phyloP scores from a whole-genome alignment of 768 basidiomycete species.

The Amanita exitialis region DNA sequence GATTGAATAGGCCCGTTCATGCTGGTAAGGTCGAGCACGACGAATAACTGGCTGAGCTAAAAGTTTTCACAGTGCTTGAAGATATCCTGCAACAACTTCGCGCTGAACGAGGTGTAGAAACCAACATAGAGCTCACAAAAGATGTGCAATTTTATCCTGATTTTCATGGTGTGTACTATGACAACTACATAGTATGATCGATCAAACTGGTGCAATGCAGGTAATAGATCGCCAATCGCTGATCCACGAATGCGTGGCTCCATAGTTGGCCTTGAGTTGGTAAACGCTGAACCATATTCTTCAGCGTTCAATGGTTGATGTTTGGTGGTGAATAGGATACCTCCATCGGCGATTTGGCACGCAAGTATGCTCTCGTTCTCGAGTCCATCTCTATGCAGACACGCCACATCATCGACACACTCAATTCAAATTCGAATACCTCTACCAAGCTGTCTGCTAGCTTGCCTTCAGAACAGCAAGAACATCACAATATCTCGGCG shows the following conservation, averaged over 20 bases:
- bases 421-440: conserved; percentile 42
- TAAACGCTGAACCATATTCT: conserved; percentile 17
- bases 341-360: conserved; percentile 71
- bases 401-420: conserved; percentile 83
- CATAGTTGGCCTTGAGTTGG: conserved; percentile 78
- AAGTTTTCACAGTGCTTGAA: conserved; percentile 45
- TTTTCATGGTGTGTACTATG: conserved; percentile 56
- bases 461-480: neutral
- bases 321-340: conserved; percentile 37
- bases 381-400: conserved; percentile 94
- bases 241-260: conserved; percentile 94
- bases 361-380: conserved; percentile 83
- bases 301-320: neutral
- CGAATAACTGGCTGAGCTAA: neutral
- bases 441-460: neutral
- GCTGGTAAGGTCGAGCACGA: conserved; percentile 26
- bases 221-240: conserved; percentile 93
- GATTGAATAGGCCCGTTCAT: conserved; percentile 50
- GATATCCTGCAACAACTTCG: conserved; percentile 62
- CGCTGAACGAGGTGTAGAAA: conserved; percentile 40
- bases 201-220: conserved; percentile 26
- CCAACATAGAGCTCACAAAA: conserved; percentile 77
- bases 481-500: conserved; percentile 72
- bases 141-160: conserved; percentile 95
- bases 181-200: neutral